These are phyloP conservation scores for Globisporangium recalcitrans DNA, from an alignment of 352 stramenopile genomes.

Conservation along the genomic window DNA sequence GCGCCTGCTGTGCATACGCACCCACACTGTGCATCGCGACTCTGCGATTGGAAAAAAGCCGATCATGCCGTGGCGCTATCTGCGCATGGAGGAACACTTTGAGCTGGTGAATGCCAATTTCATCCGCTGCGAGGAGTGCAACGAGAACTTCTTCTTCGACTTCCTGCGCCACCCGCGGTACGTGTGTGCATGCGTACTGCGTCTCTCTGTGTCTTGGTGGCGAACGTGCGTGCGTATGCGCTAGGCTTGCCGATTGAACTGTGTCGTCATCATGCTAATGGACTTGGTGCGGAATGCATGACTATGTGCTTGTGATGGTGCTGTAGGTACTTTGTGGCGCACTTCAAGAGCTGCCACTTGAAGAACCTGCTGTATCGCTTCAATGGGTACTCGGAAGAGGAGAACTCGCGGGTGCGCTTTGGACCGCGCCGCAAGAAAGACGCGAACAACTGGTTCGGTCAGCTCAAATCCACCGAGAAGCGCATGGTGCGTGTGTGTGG, in stretches of 20 bases:
- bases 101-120: constrained; percentile 61
- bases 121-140: constrained; percentile 76
- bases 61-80: constrained; percentile 17
- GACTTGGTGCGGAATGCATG: too few species aligned
- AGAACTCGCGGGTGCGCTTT: constrained; percentile 71
- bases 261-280: background rate
- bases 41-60: background rate
- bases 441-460: constrained; percentile 61
- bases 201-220: background rate
- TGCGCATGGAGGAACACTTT: constrained; percentile 64
- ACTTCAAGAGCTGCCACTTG: constrained; percentile 77
- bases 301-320: background rate
- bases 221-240: background rate
- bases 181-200: background rate
- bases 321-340: constrained; percentile 74
- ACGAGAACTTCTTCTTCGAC: constrained; percentile 81
- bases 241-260: too few species aligned
- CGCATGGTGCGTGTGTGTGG: constrained; percentile 53
- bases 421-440: constrained; percentile 65
- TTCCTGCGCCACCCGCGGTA: constrained; percentile 67
- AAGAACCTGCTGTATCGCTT: constrained; percentile 78
- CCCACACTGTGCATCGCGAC: background rate
- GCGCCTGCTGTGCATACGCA: background rate
- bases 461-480: constrained; percentile 84
- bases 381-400: constrained; percentile 67